phyloP scores from a whole-genome alignment of 495 filamentous ascomycete species.

The Talaromyces borbonicus region DNA sequence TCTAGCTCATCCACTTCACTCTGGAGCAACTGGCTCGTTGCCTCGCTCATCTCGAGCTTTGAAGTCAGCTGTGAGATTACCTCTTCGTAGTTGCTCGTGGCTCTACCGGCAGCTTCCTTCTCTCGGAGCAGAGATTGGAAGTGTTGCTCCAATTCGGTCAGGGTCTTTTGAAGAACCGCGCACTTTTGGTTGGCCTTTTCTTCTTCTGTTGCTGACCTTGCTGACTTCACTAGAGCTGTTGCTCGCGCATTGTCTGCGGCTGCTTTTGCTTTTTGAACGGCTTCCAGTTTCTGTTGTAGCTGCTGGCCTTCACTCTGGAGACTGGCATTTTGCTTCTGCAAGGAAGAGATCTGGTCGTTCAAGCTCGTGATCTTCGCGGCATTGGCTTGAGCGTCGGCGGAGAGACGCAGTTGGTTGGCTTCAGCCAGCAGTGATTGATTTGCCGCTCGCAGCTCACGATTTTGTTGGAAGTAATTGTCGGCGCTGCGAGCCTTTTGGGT shows the following conservation, averaged over 20 bases:
- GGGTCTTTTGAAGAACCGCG: no score
- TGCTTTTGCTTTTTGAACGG: neutral
- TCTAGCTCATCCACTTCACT: no score
- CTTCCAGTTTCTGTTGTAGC: neutral
- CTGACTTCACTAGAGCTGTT: neutral
- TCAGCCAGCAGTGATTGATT: neutral
- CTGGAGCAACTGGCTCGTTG: no score
- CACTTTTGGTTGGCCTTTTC: no score
- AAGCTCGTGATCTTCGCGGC: neutral
- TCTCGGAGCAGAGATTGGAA: no score
- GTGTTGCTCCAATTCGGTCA: no score
- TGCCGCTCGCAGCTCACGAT: neutral
- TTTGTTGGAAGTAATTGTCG: neutral
- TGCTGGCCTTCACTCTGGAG: neutral
- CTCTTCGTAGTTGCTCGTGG: no score
- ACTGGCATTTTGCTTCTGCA: neutral
- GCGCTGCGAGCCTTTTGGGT: neutral
- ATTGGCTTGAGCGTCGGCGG: neutral
- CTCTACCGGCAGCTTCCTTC: no score
- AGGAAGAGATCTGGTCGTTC: neutral
- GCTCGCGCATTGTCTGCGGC: neutral
- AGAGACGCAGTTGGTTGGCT: neutral
- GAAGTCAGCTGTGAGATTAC: no score
- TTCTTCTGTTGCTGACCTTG: no score
- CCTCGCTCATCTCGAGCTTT: no score